phyloP scores from a whole-genome alignment of 495 filamentous ascomycete genomes.

The Neurospora sp. region DNA sequence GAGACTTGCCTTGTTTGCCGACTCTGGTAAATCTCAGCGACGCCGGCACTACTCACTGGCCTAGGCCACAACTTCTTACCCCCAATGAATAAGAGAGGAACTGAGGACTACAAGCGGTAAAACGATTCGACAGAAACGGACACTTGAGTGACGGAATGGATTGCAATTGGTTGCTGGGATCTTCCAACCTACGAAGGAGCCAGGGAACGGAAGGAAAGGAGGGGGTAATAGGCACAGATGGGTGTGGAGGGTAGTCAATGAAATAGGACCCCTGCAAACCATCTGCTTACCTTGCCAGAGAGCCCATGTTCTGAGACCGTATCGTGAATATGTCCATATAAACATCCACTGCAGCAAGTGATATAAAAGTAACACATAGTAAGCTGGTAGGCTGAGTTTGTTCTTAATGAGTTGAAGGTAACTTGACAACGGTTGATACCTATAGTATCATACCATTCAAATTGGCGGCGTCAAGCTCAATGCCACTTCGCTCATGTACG shows the following conservation, averaged over 20 bases:
- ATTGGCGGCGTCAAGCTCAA: too few species aligned
- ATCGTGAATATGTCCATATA: background rate
- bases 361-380: background rate
- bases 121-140: background rate
- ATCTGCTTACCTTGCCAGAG: background rate
- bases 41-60: background rate
- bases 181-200: background rate
- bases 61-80: background rate
- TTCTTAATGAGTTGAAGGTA: too few species aligned
- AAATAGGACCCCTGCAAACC: too few species aligned
- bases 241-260: background rate
- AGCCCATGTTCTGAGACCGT: background rate
- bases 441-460: too few species aligned
- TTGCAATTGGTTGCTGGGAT: background rate
- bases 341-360: background rate
- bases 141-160: background rate
- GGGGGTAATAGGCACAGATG: background rate
- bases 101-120: background rate
- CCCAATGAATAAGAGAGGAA: background rate
- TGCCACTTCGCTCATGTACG: too few species aligned
- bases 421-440: too few species aligned
- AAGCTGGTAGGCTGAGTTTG: background rate
- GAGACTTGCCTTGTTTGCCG: background rate
- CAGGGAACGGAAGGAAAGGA: background rate
- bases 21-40: background rate